Evolutionary conservation across 768 basidiomycete genomes (phyloP).

Genomic region (Zangia roseola): DNA sequence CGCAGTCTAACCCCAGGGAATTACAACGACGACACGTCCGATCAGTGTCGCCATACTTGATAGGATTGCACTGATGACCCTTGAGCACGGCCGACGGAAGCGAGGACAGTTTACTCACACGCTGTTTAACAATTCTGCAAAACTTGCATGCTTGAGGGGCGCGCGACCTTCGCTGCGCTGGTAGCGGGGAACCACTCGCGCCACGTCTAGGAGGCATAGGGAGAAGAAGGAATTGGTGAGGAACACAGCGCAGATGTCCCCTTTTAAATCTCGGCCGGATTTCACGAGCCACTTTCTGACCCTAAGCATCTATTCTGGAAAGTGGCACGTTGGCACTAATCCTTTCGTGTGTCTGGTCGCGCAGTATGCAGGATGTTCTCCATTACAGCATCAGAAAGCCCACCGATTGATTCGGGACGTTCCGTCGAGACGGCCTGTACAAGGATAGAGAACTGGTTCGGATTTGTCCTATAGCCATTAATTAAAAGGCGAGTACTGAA

Average conservation of each 20-base stretch:
- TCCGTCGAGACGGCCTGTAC: slow-evolving; percentile 9
- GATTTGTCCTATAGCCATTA: slow-evolving; percentile 21
- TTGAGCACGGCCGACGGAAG: slow-evolving; percentile 2
- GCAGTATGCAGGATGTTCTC: slow-evolving; percentile 5
- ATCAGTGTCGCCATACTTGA: slow-evolving; percentile 14
- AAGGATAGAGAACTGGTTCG: slow-evolving; percentile 13
- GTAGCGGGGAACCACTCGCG: slow-evolving; percentile 6
- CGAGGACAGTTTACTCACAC: slow-evolving; percentile 14
- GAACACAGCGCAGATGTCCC: neutral
- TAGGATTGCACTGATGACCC: slow-evolving; percentile 17
- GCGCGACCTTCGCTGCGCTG: slow-evolving; percentile 15
- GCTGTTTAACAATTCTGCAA: slow-evolving; percentile 19
- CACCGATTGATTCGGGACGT: slow-evolving; percentile 14
- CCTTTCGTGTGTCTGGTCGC: slow-evolving; percentile 10
- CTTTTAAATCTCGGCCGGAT: slow-evolving; percentile 20
- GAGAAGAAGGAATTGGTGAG: slow-evolving; percentile 11
- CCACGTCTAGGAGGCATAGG: slow-evolving; percentile 13
- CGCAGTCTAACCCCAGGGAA: slow-evolving; percentile 10
- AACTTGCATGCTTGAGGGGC: slow-evolving; percentile 13
- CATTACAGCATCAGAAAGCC: slow-evolving; percentile 14
- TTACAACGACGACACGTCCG: slow-evolving; percentile 24
- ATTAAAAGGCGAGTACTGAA: slow-evolving; percentile 25
- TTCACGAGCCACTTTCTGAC: slow-evolving; percentile 5
- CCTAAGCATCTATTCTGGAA: slow-evolving; percentile 6
- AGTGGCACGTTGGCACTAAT: slow-evolving; percentile 5